A percentile compares a stretch with the other conserved stretches of the same genome.
Conservation (phyloP, 352 stramenopile species). For the Saprolegnia diclina region DNA sequence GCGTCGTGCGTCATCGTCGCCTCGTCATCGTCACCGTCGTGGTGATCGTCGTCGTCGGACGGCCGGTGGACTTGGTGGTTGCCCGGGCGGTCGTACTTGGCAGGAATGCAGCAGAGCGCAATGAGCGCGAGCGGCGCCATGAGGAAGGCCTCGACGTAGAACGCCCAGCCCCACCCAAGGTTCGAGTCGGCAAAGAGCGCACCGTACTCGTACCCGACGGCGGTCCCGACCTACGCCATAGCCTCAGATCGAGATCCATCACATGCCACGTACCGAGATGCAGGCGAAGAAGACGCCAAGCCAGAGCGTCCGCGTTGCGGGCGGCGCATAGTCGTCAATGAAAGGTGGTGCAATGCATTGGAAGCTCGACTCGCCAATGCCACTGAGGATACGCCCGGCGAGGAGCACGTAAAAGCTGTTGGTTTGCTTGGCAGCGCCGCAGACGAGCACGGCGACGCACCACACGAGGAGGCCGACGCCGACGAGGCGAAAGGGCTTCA, state of each 20-base stretch:
- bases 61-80: not conserved
- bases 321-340: slow-evolving; percentile 84
- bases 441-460: slow-evolving; percentile 85
- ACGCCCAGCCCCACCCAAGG: slow-evolving; percentile 76
- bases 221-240: slow-evolving; percentile 52
- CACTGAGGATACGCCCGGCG: slow-evolving; percentile 77
- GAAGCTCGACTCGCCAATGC: slow-evolving; percentile 89
- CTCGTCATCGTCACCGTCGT: not conserved
- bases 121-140: slow-evolving; percentile 73
- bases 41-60: slow-evolving; percentile 17
- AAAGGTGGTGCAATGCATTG: slow-evolving; percentile 90
- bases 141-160: slow-evolving; percentile 78
- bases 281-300: slow-evolving; percentile 90
- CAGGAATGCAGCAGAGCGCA: slow-evolving; percentile 52
- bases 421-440: slow-evolving; percentile 58
- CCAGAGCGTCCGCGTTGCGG: slow-evolving; percentile 70
- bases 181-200: slow-evolving; percentile 53
- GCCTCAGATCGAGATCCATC: not conserved
- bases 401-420: slow-evolving; percentile 89
- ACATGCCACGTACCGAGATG: slow-evolving; percentile 76
- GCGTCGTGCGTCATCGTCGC: slow-evolving; percentile 9
- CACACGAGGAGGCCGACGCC: slow-evolving; percentile 84
- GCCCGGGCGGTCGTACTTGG: slow-evolving; percentile 41
- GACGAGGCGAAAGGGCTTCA: slow-evolving; percentile 88
- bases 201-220: slow-evolving; percentile 88